Conservation (phyloP, 2,329 filamentous ascomycete species). For the Ophiobolus disseminans region DNA sequence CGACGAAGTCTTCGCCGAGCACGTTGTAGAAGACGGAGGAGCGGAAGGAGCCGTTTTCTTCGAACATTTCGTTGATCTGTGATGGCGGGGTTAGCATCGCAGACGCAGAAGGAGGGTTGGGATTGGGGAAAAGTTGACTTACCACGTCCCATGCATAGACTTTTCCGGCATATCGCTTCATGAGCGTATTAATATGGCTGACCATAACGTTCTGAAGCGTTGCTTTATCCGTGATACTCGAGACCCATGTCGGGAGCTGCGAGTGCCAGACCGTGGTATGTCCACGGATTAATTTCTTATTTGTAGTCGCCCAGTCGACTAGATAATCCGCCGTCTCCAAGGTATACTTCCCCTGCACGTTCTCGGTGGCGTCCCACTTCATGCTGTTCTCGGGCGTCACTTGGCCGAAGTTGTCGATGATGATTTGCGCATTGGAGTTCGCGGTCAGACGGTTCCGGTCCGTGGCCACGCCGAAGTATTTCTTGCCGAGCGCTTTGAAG, state of each 20-base stretch:
- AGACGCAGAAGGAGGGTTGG: neutral
- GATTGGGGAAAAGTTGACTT: too few relatives aligned
- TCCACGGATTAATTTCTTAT: conserved; percentile 66
- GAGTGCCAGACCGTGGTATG: conserved; percentile 71
- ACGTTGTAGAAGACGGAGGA: conserved; percentile 70
- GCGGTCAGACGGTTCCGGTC: conserved; percentile 62
- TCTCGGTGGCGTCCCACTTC: conserved; percentile 70
- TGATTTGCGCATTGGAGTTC: conserved; percentile 62
- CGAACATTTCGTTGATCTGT: conserved; percentile 59
- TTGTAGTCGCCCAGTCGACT: conserved; percentile 64
- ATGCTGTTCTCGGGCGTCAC: conserved; percentile 72
- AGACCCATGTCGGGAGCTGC: conserved; percentile 63
- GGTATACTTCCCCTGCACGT: conserved; percentile 59
- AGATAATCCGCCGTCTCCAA: conserved; percentile 65
- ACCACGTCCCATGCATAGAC: conserved; percentile 62
- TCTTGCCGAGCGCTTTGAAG: conserved; percentile 68
- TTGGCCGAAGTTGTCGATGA: conserved; percentile 68
- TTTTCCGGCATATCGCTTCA: conserved; percentile 68
- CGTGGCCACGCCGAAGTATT: conserved; percentile 67
- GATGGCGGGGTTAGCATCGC: too few relatives aligned
- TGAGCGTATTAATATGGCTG: conserved; percentile 65
- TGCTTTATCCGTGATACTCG: conserved; percentile 59
- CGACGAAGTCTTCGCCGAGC: conserved; percentile 73
- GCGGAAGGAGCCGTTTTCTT: conserved; percentile 66
- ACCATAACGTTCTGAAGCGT: conserved; percentile 64